phyloP scores from a whole-genome alignment of 169 alveolate genomes.

The Eimeria praecox region DNA sequence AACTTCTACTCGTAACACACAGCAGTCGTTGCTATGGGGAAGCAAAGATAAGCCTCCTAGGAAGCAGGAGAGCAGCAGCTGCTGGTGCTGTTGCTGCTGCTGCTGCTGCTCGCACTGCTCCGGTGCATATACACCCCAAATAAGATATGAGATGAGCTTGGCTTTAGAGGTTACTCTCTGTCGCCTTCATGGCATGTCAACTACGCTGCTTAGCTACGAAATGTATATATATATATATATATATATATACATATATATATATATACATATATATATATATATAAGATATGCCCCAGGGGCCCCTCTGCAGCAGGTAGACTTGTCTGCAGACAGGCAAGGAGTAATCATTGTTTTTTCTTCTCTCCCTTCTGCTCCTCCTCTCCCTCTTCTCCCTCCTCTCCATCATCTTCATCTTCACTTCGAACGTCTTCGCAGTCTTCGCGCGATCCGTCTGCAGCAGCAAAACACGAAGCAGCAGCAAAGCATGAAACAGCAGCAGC shows the following conservation, averaged over 20 bases:
- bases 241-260: not conserved
- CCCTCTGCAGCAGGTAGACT: not conserved
- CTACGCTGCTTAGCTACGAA: not conserved
- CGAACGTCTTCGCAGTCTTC: slow-evolving; percentile 53
- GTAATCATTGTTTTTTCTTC: not conserved
- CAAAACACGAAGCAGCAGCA: not conserved
- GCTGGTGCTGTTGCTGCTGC: not conserved
- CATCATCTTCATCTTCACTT: slow-evolving; percentile 23
- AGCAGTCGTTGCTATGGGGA: not conserved
- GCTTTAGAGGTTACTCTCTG: no score
- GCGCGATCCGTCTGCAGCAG: slow-evolving; percentile 43
- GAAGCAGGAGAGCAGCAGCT: slow-evolving; percentile 16
- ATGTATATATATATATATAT: no score
- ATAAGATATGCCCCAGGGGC: no score
- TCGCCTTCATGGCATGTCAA: no score
- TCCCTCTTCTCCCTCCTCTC: not conserved
- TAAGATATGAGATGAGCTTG: no score
- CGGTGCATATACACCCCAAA: no score
- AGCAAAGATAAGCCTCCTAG: no score
- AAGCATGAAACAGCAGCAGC: not conserved
- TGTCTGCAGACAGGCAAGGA: not conserved
- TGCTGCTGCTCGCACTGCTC: not conserved
- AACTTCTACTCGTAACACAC: no score
- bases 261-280: not conserved
- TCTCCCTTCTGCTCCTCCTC: not conserved